A percentile compares a stretch with the other conserved stretches of the same genome.
Evolutionary conservation across 2,329 filamentous ascomycete species (phyloP).

Genomic region (Lachnellula occidentalis): DNA sequence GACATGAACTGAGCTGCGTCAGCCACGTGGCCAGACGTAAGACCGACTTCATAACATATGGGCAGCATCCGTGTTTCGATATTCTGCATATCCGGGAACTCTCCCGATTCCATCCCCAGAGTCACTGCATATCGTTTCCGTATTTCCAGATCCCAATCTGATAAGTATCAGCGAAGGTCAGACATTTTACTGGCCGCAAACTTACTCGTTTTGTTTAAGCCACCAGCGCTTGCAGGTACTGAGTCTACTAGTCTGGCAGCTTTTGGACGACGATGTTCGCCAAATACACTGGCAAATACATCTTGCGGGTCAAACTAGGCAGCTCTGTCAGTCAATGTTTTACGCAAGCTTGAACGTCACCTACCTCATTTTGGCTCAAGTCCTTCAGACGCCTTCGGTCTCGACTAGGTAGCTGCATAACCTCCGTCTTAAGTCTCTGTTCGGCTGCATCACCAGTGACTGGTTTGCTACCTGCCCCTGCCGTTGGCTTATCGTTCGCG

Average conservation of each 20-base stretch:
- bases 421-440: slow-evolving; percentile 59
- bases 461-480: slow-evolving; percentile 53
- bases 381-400: slow-evolving; percentile 65
- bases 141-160: slow-evolving; percentile 63
- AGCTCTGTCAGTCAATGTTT: neutral
- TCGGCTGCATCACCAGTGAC: slow-evolving; percentile 61
- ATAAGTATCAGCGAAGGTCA: slow-evolving; percentile 4
- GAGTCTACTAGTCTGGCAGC: slow-evolving; percentile 48
- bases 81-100: slow-evolving; percentile 60
- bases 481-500: slow-evolving; percentile 61
- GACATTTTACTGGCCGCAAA: slow-evolving; percentile 45
- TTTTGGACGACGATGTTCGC: slow-evolving; percentile 32
- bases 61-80: slow-evolving; percentile 63
- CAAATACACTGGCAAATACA: slow-evolving; percentile 29
- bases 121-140: slow-evolving; percentile 60
- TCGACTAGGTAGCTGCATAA: slow-evolving; percentile 64
- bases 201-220: slow-evolving; percentile 67
- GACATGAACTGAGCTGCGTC: slow-evolving; percentile 61
- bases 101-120: slow-evolving; percentile 60
- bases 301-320: slow-evolving; percentile 29
- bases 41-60: slow-evolving; percentile 61
- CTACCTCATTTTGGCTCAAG: slow-evolving; percentile 54
- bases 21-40: slow-evolving; percentile 51
- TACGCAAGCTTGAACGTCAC: slow-evolving; percentile 18
- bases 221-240: slow-evolving; percentile 62